These are phyloP conservation scores for Fragilariopsis cylindrus DNA, from an alignment of 108 stramenopile species.

Conservation along the genomic window DNA sequence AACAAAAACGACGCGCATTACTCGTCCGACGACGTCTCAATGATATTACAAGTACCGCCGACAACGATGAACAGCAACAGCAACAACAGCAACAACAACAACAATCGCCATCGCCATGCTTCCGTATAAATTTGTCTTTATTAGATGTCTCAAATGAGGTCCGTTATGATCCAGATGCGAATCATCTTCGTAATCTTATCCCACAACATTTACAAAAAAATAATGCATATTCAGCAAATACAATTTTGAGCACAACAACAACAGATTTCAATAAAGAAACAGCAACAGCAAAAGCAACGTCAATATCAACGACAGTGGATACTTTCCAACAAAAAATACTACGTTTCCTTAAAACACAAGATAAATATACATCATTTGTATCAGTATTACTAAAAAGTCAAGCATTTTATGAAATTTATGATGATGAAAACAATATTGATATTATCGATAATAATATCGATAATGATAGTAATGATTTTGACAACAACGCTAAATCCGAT, in stretches of 20 bases:
- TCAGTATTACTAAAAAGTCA: slow-evolving; percentile 73
- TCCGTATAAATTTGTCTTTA: background rate
- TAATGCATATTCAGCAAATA: background rate
- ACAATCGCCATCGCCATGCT: background rate
- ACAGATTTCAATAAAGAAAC: background rate
- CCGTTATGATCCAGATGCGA: background rate
- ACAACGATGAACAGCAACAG: too few species aligned
- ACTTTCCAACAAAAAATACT: slow-evolving; percentile 31
- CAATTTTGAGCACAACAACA: background rate
- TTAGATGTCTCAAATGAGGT: background rate
- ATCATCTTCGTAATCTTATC: background rate
- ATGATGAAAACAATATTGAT: background rate
- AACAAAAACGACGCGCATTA: background rate
- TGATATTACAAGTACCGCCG: background rate
- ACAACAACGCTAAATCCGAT: too few species aligned
- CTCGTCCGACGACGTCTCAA: background rate
- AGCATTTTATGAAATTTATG: slow-evolving; percentile 41
- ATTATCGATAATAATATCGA: too few species aligned
- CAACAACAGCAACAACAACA: background rate
- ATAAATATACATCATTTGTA: slow-evolving; percentile 55
- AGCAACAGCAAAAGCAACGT: background rate
- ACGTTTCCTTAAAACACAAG: slow-evolving; percentile 44
- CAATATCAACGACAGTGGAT: background rate
- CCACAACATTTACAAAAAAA: background rate
- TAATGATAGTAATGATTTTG: too few species aligned